These are phyloP conservation scores for Xylaria sp. DNA, from an alignment of 2,329 filamentous ascomycete genomes.

Conservation along the genomic window DNA sequence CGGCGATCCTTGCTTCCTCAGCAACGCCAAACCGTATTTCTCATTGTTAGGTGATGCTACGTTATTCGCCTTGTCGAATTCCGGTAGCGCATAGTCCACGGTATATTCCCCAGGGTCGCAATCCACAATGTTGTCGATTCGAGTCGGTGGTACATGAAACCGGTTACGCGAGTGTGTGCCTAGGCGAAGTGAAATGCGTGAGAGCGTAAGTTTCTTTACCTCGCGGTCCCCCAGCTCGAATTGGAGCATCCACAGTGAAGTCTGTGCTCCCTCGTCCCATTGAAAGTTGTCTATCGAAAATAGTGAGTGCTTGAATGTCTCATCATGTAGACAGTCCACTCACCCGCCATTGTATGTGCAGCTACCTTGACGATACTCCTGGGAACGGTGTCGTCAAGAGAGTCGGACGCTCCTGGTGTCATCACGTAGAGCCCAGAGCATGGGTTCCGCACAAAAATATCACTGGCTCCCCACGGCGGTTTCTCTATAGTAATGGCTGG, in stretches of 20 bases:
- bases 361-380: not conserved
- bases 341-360: not conserved
- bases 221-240: not conserved
- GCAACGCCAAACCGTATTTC: not conserved
- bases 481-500: not conserved
- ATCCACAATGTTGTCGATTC: not conserved
- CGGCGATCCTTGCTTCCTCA: not conserved
- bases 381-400: not conserved
- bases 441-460: not conserved
- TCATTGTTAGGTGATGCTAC: not conserved
- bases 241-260: too few species aligned
- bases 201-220: not conserved
- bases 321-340: not conserved
- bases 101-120: conserved; percentile 2
- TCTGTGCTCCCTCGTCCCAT: too few species aligned
- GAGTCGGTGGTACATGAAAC: not conserved
- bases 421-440: not conserved
- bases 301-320: not conserved
- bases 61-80: not conserved
- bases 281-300: too few species aligned
- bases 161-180: not conserved
- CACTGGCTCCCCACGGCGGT: not conserved
- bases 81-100: not conserved
- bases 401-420: not conserved
- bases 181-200: not conserved